Conservation (phyloP, 176 grass and related monocot species). For the Aegilops longissima region DNA sequence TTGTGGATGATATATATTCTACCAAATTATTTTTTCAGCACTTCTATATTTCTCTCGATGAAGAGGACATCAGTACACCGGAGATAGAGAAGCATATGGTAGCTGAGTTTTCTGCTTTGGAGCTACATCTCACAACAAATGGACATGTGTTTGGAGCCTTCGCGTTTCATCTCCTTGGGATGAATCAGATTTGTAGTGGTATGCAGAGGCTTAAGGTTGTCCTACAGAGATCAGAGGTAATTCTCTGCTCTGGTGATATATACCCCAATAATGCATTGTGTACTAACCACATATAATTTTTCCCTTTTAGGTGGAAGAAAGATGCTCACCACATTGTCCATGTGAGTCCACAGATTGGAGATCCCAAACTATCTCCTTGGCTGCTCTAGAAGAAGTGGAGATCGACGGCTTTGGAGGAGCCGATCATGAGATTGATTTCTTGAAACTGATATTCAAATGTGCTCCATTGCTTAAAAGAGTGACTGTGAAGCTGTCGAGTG, state of each 20-base stretch:
- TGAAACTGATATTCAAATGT: neutral
- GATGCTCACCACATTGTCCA: neutral
- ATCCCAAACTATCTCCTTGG: neutral
- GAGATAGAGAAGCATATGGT: neutral
- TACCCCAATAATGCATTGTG: neutral
- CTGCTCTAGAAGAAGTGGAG: neutral
- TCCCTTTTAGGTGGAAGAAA: neutral
- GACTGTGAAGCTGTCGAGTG: neutral
- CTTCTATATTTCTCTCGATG: neutral
- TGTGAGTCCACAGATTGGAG: neutral
- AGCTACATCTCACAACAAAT: neutral
- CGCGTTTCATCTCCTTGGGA: neutral
- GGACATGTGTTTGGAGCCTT: neutral
- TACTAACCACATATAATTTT: neutral
- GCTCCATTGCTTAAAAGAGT: neutral
- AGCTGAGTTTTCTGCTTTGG: neutral
- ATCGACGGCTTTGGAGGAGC: neutral
- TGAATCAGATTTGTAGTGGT: neutral
- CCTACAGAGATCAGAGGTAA: neutral
- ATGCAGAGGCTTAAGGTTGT: neutral
- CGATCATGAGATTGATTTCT: neutral
- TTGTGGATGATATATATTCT: neutral
- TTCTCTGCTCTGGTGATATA: neutral
- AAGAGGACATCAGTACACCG: no score
- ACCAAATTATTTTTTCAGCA: neutral